Evolutionary conservation across 495 filamentous ascomycete genomes (phyloP), one percentile per base, ranked within the genome.

Genomic region (Podospora australis): DNA sequence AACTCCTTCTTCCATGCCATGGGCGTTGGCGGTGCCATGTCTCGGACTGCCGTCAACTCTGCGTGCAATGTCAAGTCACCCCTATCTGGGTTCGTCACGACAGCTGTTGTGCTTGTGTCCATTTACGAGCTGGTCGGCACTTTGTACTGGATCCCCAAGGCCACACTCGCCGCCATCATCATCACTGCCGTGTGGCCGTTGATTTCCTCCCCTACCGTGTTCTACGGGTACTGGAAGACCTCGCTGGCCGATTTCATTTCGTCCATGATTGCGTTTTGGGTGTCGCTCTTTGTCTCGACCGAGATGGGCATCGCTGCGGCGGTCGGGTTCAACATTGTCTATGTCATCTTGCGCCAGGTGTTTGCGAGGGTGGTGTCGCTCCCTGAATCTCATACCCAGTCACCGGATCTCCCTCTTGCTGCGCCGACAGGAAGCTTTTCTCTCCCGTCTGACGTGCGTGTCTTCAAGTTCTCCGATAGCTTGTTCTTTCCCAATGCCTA

Each of bases 91-190:
- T 48, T 66, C 20, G 56, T 75, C 36, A 73, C 72, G 3, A 68
- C 68, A 1, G 70, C 66, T 35, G 68, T 72, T 39, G 69, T 77
- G 25, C 61, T 77, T 21, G 34, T 75, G 16, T 72, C 66, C 34
- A 68, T 75, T 32, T 75, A 70, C 46, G 67, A 70, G 46, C 69
- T 77, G 17, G 70, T 69, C 2, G 66, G 63, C 11, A 69, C 70
- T 0, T 59, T 77, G 0, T 77, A 70, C 55, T 77, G 73, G 73
- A 67, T 75, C 35, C 73, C 73, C n/a, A 71, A 71, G 35, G 55
- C 72, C 0, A 75, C 69, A 0, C 59, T 75, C 7, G 59, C 72
- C 0, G 73, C 73, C 14, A 74, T 70, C 44, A 71, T 71, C 35
- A 71, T 75, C 47, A 65, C 63, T 42, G 72, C 71, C 24, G 68